Base-by-base conservation (phyloP, 352 stramenopile genomes). In the Phytophthora pinifolia region DNA sequence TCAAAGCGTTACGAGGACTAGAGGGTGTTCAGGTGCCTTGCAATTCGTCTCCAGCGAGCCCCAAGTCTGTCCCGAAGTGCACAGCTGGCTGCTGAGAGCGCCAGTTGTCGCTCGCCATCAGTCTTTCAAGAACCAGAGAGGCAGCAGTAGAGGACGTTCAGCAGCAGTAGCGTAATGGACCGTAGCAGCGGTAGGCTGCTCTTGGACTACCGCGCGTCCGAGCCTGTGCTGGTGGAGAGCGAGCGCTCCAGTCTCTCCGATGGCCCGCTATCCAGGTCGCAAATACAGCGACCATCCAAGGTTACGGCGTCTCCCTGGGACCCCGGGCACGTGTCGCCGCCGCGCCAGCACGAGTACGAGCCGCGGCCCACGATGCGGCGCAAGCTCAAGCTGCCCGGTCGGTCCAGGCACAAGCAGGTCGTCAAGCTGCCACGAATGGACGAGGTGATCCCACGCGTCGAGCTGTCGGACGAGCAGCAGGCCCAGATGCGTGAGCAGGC, bases 381-480 rank as follows among this genome's bases (percentile, higher is more conserved):
- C 9, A 70, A 71, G 4, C 61, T 74, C 27, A 71, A 71, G 27
- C 47, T 74, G 12, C 56, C 55, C 6, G 45, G 43, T 1, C 61
- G 61, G 8, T 55, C 43, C 29, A 67, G 57, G 56, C 25, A 56
- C 46, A 70, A 70, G 30, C 62, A 67, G 3, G 35, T 56, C 1
- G 22, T 48, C 20, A 70, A 68, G 22, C 53, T 70, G 15, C 66
- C 69, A 15, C 54, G 69, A 14, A 72, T 78, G 50, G 57, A 72
- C 42, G 66, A 72, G 32, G 67, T 72, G 6, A 70, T 69, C 38
- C 64, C 70, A 9, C 55, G 46, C 31, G 57, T 76, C 8, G 59
- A 67, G 25, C 18, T 79, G 12, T 61, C 70, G 20, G 54, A 67
- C 3, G 46, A 9, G 14, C 67, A 70, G 31, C 56, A 76, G 48